Evolutionary conservation across 2,329 filamentous ascomycete species (phyloP), one percentile per base, ranked within the genome.

Genomic region (Plenodomus tracheiphilus): DNA sequence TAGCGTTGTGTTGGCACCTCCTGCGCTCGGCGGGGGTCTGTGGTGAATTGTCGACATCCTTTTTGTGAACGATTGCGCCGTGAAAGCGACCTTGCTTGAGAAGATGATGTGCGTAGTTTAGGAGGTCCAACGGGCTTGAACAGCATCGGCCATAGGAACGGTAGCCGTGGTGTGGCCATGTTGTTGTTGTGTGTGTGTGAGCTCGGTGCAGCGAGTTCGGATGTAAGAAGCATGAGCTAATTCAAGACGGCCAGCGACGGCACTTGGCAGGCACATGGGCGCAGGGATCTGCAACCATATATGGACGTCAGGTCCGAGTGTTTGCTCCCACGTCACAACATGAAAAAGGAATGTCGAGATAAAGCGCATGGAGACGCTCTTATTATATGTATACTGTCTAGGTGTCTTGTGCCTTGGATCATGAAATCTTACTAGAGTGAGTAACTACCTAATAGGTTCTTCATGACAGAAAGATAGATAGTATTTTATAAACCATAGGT

Each of bases 131-230:
- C 54, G 1, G 73, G 63, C 39, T 68, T 70, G 43, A 71, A 76
- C 39, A 79, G 65, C 60, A 74, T 71, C 1, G 77, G 76, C 72
- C 76, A 79, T 36, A 79, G 66, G 56, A 78, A 78, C 20, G 74
- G 73, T 39, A 79, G 61, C 37, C 73, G 72, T 13, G 76, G 76
- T 38, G 71, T 61, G 16, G 75, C 70, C 76, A 78, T 78, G 15
- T 43, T 57, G 49, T 43, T 10, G 42, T 44, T 42, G 37, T 35
- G 42, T 43, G 39, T 11, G 42, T 25, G 17, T 25, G 46, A 32
- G 15, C 4, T 4, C 28, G 28, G 28, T 8, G 28, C 13, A 8
- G 28, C 28, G 28, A 32, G 28, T 32, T 32, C 28, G 28, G 28
- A 32, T 32, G 28, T 32, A 32, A 32, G 28, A 32, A 32, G 28